phyloP scores from a whole-genome alignment of 257 asterid species.

The Ocimum tenuiflorum region DNA sequence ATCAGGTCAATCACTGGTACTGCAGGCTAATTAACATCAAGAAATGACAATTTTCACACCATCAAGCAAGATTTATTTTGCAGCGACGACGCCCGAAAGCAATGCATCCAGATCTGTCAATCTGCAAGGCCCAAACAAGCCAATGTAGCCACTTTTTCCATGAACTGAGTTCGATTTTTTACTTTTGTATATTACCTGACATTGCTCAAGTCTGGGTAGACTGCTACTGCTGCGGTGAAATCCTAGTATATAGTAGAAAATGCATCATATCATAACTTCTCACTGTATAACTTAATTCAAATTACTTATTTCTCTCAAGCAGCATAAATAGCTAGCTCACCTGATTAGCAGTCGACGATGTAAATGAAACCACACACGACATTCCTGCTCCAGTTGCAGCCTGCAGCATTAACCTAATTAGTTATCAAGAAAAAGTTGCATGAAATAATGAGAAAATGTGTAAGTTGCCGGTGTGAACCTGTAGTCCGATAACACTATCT shows the following conservation, averaged over 20 bases:
- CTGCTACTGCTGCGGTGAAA: constrained; percentile 72
- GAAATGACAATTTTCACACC: neutral
- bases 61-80: constrained; percentile 16
- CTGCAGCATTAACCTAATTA: constrained; percentile 31
- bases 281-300: too few species aligned
- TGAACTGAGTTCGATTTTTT: neutral
- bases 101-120: constrained; percentile 62
- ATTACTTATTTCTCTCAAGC: neutral
- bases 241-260: constrained; percentile 35
- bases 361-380: constrained; percentile 84
- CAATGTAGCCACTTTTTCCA: neutral
- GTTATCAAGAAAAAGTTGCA: neutral
- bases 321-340: constrained; percentile 23
- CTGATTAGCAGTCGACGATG: constrained; percentile 84
- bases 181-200: constrained; percentile 41
- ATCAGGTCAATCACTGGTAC: neutral
- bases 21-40: neutral
- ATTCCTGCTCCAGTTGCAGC: constrained; percentile 93
- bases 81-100: constrained; percentile 42
- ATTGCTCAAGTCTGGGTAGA: constrained; percentile 71
- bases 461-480: constrained; percentile 39
- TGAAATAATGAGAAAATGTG: neutral
- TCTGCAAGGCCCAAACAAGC: constrained; percentile 30
- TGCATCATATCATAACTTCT: neutral
- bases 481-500: constrained; percentile 93